A percentile compares a stretch with the other conserved stretches of the same genome.
Conservation (phyloP, 495 filamentous ascomycete species). For the Copromyces sp. region DNA sequence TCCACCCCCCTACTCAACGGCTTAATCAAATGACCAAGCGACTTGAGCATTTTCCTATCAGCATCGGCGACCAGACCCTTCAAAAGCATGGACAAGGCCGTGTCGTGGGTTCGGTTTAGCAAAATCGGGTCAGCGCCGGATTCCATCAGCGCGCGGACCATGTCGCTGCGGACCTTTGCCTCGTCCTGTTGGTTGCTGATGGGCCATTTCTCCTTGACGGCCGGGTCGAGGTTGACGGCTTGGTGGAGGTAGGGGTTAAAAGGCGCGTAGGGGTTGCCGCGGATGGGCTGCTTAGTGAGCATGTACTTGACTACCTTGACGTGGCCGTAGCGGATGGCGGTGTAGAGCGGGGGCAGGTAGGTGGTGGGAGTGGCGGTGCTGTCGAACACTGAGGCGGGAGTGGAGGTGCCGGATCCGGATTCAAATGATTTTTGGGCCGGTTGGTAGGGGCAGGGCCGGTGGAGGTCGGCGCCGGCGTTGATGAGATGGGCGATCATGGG, state of each 20-base stretch:
- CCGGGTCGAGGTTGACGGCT: neutral
- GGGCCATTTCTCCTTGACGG: neutral
- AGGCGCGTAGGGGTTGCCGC: neutral
- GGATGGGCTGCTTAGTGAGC: conserved; percentile 1
- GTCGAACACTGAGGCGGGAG: too few species aligned
- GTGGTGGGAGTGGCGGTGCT: neutral
- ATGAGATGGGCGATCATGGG: neutral
- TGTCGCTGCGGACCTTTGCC: neutral
- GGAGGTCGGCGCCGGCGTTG: conserved; percentile 1
- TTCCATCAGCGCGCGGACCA: neutral
- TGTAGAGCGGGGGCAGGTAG: neutral
- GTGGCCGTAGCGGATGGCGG: neutral
- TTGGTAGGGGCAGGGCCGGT: neutral
- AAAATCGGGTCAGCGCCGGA: conserved; percentile 1
- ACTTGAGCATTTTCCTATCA: neutral
- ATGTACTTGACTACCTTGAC: neutral
- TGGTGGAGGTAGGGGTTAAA: neutral
- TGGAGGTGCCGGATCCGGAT: too few species aligned
- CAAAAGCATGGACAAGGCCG: neutral
- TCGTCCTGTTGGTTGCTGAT: neutral
- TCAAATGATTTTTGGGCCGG: neutral
- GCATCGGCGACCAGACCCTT: neutral
- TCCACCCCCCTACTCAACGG: conserved; percentile 2
- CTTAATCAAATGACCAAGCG: neutral
- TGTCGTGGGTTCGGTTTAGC: neutral